Evolutionary conservation across 768 basidiomycete genomes (phyloP).

Genomic region (Naganishia randhawae): DNA sequence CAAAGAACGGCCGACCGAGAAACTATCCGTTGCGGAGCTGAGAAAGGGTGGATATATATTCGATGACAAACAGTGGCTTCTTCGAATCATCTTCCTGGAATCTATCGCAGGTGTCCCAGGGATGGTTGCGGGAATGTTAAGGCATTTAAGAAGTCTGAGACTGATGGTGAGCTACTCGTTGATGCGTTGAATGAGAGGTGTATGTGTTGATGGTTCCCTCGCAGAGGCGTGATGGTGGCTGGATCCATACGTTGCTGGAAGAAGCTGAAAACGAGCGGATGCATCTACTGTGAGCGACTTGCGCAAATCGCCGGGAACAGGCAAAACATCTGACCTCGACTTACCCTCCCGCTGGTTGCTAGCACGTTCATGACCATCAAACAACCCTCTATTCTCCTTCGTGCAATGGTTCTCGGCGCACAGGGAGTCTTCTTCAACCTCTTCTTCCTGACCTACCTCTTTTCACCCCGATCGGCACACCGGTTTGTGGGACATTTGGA

Average conservation of each 20-base stretch:
- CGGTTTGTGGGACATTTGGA: slow-evolving; percentile 89
- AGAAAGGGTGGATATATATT: slow-evolving; percentile 70
- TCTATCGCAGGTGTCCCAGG: slow-evolving; percentile 91
- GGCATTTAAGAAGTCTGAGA: slow-evolving; percentile 83
- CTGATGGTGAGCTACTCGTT: slow-evolving; percentile 62
- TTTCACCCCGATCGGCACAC: slow-evolving; percentile 56
- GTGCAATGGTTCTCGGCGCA: slow-evolving; percentile 75
- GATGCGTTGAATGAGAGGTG: too few relatives aligned
- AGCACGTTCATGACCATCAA: slow-evolving; percentile 94
- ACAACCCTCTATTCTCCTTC: slow-evolving; percentile 74
- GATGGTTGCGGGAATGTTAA: slow-evolving; percentile 63
- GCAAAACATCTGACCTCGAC: slow-evolving; percentile 24
- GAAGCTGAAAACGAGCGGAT: slow-evolving; percentile 97
- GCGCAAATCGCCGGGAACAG: slow-evolving; percentile 25
- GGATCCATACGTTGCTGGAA: slow-evolving; percentile 89
- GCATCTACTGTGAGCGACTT: slow-evolving; percentile 72
- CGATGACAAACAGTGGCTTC: slow-evolving; percentile 67
- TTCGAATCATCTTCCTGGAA: slow-evolving; percentile 70
- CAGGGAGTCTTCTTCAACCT: slow-evolving; percentile 62
- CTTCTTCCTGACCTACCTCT: slow-evolving; percentile 66
- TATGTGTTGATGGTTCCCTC: neutral
- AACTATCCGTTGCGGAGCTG: slow-evolving; percentile 58
- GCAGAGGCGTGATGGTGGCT: slow-evolving; percentile 60
- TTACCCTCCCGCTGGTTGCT: too few relatives aligned
- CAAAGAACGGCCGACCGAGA: slow-evolving; percentile 14